Conservation (phyloP, 2,329 filamentous ascomycete genomes). For the Claviceps cyperi region DNA sequence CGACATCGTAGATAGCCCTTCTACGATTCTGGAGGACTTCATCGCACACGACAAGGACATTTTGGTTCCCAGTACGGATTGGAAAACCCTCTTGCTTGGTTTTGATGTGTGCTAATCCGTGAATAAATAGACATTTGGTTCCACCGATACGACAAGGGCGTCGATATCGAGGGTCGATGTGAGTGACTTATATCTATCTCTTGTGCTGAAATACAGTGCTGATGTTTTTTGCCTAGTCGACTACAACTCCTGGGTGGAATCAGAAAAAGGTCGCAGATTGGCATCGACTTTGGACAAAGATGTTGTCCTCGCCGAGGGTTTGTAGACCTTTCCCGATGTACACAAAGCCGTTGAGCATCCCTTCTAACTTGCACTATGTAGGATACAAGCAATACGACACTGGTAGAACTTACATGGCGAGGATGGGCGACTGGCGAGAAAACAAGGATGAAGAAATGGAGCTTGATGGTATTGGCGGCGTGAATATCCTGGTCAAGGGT, state of each 20-base stretch:
- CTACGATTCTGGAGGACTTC: conserved; percentile 84
- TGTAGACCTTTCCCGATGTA: conserved; percentile 2
- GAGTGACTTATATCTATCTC: conserved; percentile 23
- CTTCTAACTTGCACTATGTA: conserved; percentile 20
- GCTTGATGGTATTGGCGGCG: conserved; percentile 89
- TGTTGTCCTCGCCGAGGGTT: conserved; percentile 76
- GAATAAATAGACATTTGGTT: conserved; percentile 75
- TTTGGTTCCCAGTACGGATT: conserved; percentile 73
- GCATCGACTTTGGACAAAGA: conserved; percentile 62
- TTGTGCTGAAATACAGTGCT: neutral
- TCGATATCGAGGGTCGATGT: conserved; percentile 92
- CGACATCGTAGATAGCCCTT: conserved; percentile 83
- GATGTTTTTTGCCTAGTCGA: conserved; percentile 48
- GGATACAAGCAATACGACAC: conserved; percentile 91
- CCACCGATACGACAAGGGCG: conserved; percentile 67
- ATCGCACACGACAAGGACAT: conserved; percentile 87
- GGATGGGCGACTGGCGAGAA: conserved; percentile 80
- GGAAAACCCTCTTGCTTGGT: neutral
- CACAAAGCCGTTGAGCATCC: neutral
- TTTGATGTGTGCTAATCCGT: conserved; percentile 11
- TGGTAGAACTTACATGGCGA: conserved; percentile 76
- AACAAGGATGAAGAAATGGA: conserved; percentile 87
- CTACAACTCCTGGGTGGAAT: conserved; percentile 98
- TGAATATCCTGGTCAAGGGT: conserved; percentile 94
- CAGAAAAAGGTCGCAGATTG: conserved; percentile 66